Evolutionary conservation across 2,329 filamentous ascomycete genomes (phyloP).

Genomic region (Lasiodiplodia sp.): DNA sequence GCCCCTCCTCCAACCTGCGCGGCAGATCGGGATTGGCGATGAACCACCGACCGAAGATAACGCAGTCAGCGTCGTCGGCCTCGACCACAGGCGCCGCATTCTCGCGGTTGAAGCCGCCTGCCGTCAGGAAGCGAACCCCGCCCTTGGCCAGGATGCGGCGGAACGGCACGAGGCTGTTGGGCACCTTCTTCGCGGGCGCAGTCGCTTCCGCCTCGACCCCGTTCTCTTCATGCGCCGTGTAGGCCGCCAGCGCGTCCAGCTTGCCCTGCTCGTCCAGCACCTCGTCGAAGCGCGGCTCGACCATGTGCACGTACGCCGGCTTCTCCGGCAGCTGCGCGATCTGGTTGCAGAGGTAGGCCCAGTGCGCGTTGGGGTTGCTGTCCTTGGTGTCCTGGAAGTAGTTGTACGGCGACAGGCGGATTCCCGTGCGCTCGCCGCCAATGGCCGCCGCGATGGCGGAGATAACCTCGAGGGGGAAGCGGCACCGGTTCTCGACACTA

Average conservation of each 20-base stretch:
- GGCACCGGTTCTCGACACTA: conserved; percentile 40
- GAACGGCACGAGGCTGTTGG: conserved; percentile 41
- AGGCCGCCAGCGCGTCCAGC: conserved; percentile 47
- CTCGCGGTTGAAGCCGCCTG: conserved; percentile 49
- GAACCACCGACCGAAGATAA: conserved; percentile 53
- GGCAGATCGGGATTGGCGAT: conserved; percentile 53
- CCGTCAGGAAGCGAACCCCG: conserved; percentile 42
- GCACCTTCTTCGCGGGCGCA: conserved; percentile 36
- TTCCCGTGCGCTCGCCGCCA: conserved; percentile 34
- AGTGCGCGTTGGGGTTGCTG: conserved; percentile 54
- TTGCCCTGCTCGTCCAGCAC: conserved; percentile 47
- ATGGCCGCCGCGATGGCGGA: conserved; percentile 39
- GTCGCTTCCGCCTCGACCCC: conserved; percentile 40
- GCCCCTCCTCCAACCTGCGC: conserved; percentile 45
- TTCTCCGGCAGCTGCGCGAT: conserved; percentile 43
- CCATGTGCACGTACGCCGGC: conserved; percentile 47
- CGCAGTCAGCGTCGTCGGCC: conserved; percentile 47
- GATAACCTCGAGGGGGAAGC: conserved; percentile 43
- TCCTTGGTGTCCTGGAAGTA: conserved; percentile 52
- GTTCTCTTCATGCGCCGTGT: conserved; percentile 36
- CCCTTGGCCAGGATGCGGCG: conserved; percentile 39
- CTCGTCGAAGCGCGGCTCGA: conserved; percentile 48
- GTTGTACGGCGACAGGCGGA: conserved; percentile 42
- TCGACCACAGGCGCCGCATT: conserved; percentile 42
- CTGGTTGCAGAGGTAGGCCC: conserved; percentile 54